Percentiles rank a stretch among this genome's conserved stretches.
phyloP scores from a whole-genome alignment of 768 basidiomycete genomes.

The Amanita pallidorosea region DNA sequence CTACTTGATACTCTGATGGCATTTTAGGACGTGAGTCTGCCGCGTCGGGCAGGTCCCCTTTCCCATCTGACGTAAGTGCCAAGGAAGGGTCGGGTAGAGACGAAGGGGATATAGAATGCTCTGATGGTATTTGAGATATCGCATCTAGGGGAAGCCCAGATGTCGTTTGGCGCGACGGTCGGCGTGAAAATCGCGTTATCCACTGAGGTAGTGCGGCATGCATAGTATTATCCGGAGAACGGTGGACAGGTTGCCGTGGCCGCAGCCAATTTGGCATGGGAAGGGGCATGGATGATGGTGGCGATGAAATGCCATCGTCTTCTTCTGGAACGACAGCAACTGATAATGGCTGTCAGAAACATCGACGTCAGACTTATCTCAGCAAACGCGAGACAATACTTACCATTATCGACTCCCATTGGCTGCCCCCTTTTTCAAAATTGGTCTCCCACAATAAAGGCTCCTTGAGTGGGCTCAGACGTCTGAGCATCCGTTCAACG shows the following conservation, averaged over 20 bases:
- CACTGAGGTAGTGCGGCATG: neutral
- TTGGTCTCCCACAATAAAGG: constrained; percentile 12
- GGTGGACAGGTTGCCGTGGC: neutral
- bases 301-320: neutral
- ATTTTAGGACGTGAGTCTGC: neutral
- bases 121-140: neutral
- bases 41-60: neutral
- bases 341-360: constrained; percentile 9
- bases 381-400: neutral
- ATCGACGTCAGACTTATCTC: neutral
- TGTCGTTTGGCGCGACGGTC: neutral
- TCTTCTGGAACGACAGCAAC: neutral
- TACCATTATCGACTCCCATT: constrained; percentile 10
- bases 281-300: neutral
- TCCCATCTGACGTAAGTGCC: neutral
- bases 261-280: neutral
- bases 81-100: neutral
- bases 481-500: neutral
- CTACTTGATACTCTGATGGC: constrained; percentile 17
- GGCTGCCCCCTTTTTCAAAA: constrained; percentile 6
- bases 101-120: neutral
- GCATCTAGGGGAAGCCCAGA: neutral
- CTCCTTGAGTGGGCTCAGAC: neutral
- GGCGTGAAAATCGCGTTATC: neutral
- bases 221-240: neutral